Evolutionary conservation across 768 basidiomycete species (phyloP).

Genomic region (Exidia glandulosa): DNA sequence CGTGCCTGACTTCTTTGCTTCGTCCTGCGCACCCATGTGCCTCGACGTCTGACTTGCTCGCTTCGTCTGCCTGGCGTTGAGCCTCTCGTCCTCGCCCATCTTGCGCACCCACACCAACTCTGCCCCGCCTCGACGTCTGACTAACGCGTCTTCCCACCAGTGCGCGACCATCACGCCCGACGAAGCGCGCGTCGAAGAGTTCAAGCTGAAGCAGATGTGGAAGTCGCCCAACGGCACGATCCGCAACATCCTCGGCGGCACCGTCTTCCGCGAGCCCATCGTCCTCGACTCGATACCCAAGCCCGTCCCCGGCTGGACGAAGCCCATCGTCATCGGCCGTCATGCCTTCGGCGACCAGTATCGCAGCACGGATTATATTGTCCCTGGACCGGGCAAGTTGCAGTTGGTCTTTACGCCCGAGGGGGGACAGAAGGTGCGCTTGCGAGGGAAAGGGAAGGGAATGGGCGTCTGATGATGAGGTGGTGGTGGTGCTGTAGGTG

Average conservation of each 20-base stretch:
- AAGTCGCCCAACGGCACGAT: constrained; percentile 97
- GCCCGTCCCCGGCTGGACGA: constrained; percentile 92
- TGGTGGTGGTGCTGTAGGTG: no score
- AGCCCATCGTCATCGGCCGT: constrained; percentile 92
- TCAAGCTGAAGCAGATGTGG: constrained; percentile 99
- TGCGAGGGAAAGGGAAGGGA: no score
- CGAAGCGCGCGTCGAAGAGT: constrained; percentile 91
- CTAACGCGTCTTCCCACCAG: no score
- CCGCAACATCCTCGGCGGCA: constrained; percentile 95
- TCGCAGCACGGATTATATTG: constrained; percentile 86
- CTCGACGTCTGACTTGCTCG: not conserved
- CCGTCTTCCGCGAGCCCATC: constrained; percentile 98
- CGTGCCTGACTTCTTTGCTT: not conserved
- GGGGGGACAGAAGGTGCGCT: constrained; percentile 54
- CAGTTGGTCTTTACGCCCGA: constrained; percentile 83
- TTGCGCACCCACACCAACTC: not conserved
- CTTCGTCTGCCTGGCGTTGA: no score
- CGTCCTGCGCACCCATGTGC: not conserved
- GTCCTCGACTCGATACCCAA: constrained; percentile 82
- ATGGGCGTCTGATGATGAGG: no score
- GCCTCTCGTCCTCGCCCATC: no score
- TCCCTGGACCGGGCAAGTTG: constrained; percentile 85
- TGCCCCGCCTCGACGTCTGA: no score
- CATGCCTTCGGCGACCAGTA: constrained; percentile 98
- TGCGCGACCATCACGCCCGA: constrained; percentile 99